phyloP scores from a whole-genome alignment of 495 filamentous ascomycete species.

The Penicillium pulvis region DNA sequence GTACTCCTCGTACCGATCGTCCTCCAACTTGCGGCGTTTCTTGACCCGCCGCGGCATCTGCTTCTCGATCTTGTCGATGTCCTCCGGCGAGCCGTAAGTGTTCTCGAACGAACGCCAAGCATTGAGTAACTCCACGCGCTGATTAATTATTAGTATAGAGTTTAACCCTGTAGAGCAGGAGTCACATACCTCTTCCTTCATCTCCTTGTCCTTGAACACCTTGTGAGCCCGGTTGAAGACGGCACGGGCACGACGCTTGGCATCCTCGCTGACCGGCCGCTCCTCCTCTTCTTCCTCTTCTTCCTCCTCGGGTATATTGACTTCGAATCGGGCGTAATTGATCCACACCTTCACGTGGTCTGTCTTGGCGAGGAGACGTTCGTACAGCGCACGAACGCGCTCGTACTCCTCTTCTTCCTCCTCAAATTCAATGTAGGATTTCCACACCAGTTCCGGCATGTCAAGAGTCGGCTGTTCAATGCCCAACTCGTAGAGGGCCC shows the following conservation, averaged over 20 bases:
- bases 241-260: constrained; percentile 76
- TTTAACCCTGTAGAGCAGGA: neutral
- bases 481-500: constrained; percentile 92
- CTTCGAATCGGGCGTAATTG: constrained; percentile 94
- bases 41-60: constrained; percentile 95
- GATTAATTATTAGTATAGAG: constrained; percentile 31
- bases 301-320: constrained; percentile 74
- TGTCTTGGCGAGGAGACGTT: constrained; percentile 88
- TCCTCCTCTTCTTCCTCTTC: constrained; percentile 65
- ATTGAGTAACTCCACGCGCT: constrained; percentile 83
- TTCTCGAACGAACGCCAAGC: constrained; percentile 91
- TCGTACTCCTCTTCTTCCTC: constrained; percentile 91
- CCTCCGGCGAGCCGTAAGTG: constrained; percentile 74
- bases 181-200: constrained; percentile 77
- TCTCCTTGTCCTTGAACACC: constrained; percentile 86
- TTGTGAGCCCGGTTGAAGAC: constrained; percentile 87
- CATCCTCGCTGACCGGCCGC: constrained; percentile 74
- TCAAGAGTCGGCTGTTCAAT: constrained; percentile 83
- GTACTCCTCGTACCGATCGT: constrained; percentile 96
- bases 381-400: constrained; percentile 78
- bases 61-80: constrained; percentile 81
- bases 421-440: constrained; percentile 97
- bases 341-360: constrained; percentile 99
- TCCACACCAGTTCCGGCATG: constrained; percentile 98
- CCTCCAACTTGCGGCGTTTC: constrained; percentile 90